Percentiles rank a stretch among this genome's conserved stretches.
Conservation (phyloP, 1,284 basidiomycete species). For the Abortiporus biennis region DNA sequence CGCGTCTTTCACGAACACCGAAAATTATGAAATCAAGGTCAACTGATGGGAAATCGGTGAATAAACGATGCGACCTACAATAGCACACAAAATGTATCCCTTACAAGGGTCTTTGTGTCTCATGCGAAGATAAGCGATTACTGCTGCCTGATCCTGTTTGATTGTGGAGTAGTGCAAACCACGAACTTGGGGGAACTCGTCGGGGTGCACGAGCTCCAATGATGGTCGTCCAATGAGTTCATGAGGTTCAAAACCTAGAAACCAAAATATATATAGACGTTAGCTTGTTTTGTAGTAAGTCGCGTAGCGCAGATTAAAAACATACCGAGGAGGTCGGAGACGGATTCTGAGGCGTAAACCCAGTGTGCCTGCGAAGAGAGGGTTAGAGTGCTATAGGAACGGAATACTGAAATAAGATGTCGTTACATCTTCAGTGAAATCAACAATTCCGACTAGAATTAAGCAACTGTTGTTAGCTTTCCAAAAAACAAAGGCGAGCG, state of each 20-base stretch:
- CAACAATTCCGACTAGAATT: constrained; percentile 59
- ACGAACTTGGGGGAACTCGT: constrained; percentile 58
- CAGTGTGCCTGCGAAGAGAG: constrained; percentile 57
- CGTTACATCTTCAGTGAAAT: constrained; percentile 63
- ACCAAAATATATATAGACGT: no score
- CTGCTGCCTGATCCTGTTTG: constrained; percentile 67
- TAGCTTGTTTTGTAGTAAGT: constrained; percentile 1
- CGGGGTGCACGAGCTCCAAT: constrained; percentile 68
- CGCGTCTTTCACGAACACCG: constrained; percentile 28
- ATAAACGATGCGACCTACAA: constrained; percentile 42
- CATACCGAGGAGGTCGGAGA: constrained; percentile 64
- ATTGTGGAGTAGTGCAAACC: constrained; percentile 70
- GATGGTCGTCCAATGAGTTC: constrained; percentile 63
- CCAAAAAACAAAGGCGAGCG: not conserved
- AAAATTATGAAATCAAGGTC: not conserved
- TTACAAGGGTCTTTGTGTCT: constrained; percentile 68
- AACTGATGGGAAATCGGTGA: not conserved
- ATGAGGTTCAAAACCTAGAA: constrained; percentile 58
- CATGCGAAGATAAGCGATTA: constrained; percentile 66
- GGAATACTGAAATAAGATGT: constrained; percentile 3
- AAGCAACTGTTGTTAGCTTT: constrained; percentile 7
- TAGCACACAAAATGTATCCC: constrained; percentile 64
- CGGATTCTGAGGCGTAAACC: constrained; percentile 66
- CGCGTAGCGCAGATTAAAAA: not conserved
- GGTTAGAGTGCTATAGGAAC: constrained; percentile 8